Evolutionary conservation across 2,329 filamentous ascomycete species (phyloP).

Genomic region (Coniosporium tulheliwenetii): DNA sequence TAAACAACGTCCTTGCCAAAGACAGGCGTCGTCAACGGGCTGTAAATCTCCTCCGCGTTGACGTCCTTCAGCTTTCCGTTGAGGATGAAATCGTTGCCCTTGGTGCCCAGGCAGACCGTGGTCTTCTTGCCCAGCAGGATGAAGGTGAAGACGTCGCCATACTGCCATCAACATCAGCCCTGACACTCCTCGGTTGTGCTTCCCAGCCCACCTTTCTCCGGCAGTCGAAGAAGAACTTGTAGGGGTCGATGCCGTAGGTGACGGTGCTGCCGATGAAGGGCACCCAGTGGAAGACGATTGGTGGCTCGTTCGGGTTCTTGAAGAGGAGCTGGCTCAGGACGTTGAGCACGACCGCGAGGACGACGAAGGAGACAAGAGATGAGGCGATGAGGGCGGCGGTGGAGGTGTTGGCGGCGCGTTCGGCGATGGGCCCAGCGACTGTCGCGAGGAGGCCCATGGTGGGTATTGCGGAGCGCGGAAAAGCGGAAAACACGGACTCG

Average conservation of each 20-base stretch:
- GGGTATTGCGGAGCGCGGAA: neutral
- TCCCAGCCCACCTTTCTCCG: slow-evolving; percentile 50
- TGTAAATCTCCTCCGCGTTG: slow-evolving; percentile 82
- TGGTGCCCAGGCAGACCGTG: slow-evolving; percentile 67
- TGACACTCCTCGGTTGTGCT: neutral
- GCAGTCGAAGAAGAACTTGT: slow-evolving; percentile 62
- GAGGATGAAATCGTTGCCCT: slow-evolving; percentile 80
- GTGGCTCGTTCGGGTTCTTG: slow-evolving; percentile 56
- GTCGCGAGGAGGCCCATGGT: slow-evolving; percentile 37
- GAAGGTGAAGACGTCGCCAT: slow-evolving; percentile 84
- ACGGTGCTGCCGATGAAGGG: slow-evolving; percentile 78
- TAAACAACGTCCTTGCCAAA: slow-evolving; percentile 83
- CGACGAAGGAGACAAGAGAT: slow-evolving; percentile 31
- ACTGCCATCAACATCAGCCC: slow-evolving; percentile 31
- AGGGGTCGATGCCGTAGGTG: slow-evolving; percentile 89
- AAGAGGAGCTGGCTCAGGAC: slow-evolving; percentile 65
- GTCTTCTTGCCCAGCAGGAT: slow-evolving; percentile 78
- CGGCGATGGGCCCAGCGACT: slow-evolving; percentile 31
- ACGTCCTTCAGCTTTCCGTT: slow-evolving; percentile 85
- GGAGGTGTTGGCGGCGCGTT: slow-evolving; percentile 22
- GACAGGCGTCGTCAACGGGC: slow-evolving; percentile 51
- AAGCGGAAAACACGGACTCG: too few relatives aligned
- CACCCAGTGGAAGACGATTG: slow-evolving; percentile 48
- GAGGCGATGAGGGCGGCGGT: slow-evolving; percentile 28
- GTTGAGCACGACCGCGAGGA: slow-evolving; percentile 55